Base-by-base conservation (phyloP, 768 basidiomycete species). In the Tricholoma bakamatsutake region DNA sequence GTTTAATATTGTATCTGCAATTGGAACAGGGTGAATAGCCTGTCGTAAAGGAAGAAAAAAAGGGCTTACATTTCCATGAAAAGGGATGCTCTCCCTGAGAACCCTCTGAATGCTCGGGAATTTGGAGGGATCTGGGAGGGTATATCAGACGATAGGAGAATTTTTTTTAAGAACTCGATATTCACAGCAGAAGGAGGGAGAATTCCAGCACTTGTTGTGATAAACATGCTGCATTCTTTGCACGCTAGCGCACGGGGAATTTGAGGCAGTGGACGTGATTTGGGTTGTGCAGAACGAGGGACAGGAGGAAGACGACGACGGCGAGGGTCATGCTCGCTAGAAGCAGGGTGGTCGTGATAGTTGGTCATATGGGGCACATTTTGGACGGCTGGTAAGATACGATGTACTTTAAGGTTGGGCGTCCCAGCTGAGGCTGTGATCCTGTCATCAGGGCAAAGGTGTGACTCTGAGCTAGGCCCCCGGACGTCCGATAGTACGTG, bases 81-180 rank as follows among this genome's bases (percentile, higher is more conserved):
- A 8, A 86, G 69, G 1, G 77, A 80, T 4, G 82, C 84, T 67
- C 80, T 82, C 46, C 83, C 83, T 12, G 74, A 73, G 63, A 80
- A 81, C 4, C 83, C 84, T 51, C 73, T 72, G 66, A 82, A 84
- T 18, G 73, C 68, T 53, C 80, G 72, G 18, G 77, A 74, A 51
- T 74, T 68, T 2, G 70, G 68, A 5, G 78, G 78, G 50, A 79
- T 74, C 78, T 79, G 56, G 17, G 37, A 43, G 50, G 9, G 9
- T 53, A 17, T 53, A 17, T 57, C 12, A 56, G 55, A 18, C 21
- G 24, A 12, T 8, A n/a, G 21, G n/a, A 18, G 43, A 37, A 52
- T 27, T 39, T 56, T n/a, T 27, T 39, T 56, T n/a, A 57, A 54
- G 21, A 35, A 30, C 8, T 39, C 21, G 21, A 34, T 12, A 68